Conservation (phyloP, 1,284 basidiomycete genomes). For the Cystobasidium slooffiae region DNA sequence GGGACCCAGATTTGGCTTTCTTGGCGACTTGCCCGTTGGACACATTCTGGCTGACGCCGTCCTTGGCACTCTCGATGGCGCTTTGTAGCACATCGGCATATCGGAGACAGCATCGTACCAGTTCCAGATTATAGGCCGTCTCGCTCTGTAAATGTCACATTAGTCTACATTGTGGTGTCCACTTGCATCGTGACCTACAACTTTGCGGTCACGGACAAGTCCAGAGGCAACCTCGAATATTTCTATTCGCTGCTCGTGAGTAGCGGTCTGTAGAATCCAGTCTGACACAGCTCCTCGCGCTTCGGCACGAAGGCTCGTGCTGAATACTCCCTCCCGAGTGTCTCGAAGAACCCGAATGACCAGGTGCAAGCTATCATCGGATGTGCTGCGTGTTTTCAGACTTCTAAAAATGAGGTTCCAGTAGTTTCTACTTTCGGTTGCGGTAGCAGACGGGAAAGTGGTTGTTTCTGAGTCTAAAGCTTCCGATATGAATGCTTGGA, state of each 20-base stretch:
- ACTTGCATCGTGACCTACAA: background rate
- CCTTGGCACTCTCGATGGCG: background rate
- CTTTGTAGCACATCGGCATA: conserved; percentile 1
- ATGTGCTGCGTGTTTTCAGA: background rate
- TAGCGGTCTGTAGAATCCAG: background rate
- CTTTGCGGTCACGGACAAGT: background rate
- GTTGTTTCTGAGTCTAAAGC: background rate
- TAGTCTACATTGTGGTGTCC: background rate
- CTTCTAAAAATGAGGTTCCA: conserved; percentile 1
- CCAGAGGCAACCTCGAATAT: background rate
- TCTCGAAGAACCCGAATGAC: background rate
- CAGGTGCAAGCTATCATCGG: background rate
- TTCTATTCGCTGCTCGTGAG: background rate
- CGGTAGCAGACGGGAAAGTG: background rate
- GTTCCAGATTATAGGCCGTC: background rate
- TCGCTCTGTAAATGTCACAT: conserved; percentile 6
- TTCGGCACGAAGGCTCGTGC: background rate
- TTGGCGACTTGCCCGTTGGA: background rate
- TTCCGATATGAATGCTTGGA: conserved; percentile 7
- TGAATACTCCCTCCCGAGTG: background rate
- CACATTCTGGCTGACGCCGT: background rate
- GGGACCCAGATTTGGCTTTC: background rate
- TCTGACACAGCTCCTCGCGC: background rate
- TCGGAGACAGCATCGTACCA: background rate
- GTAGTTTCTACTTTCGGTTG: background rate